Evolutionary conservation across 2,329 filamentous ascomycete species (phyloP).

Genomic region (Colletotrichum eleusines): DNA sequence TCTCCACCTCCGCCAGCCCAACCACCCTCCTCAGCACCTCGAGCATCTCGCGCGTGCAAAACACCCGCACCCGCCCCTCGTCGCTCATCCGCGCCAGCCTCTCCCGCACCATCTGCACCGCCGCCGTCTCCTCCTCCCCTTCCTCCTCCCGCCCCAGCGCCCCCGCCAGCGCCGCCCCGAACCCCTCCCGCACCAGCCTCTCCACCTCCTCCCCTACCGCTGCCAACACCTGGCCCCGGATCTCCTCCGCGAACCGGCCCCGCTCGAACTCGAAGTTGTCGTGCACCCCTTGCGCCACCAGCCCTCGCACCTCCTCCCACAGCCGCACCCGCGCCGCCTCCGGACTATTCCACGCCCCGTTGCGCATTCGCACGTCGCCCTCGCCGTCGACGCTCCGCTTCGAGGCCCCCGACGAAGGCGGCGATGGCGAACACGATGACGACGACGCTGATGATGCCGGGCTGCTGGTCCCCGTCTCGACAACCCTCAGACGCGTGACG

Average conservation of each 20-base stretch:
- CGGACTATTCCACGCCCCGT: conserved; percentile 3
- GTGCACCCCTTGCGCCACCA: neutral
- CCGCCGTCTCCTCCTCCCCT: neutral
- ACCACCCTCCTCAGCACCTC: conserved; percentile 6
- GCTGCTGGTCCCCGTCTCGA: neutral
- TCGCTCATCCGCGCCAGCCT: conserved; percentile 25
- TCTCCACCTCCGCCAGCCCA: neutral
- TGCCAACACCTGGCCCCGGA: conserved; percentile 1
- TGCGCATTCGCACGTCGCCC: conserved; percentile 26
- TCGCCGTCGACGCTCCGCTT: conserved; percentile 20
- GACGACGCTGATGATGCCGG: neutral
- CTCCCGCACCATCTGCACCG: conserved; percentile 16
- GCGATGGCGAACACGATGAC: neutral
- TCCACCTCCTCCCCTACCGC: neutral
- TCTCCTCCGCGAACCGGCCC: conserved; percentile 6
- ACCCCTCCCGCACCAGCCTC: neutral
- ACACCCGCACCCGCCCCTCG: conserved; percentile 12
- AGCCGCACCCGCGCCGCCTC: neutral
- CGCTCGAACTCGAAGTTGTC: conserved; percentile 26
- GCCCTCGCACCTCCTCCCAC: neutral
- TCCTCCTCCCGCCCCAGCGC: conserved; percentile 1
- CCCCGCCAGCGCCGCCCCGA: neutral
- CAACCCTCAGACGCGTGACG: neutral
- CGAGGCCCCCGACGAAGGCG: neutral
- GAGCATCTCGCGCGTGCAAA: conserved; percentile 36